Conservation (phyloP, 371 early-diverging fungal species). For the Umbelopsis sp. region DNA sequence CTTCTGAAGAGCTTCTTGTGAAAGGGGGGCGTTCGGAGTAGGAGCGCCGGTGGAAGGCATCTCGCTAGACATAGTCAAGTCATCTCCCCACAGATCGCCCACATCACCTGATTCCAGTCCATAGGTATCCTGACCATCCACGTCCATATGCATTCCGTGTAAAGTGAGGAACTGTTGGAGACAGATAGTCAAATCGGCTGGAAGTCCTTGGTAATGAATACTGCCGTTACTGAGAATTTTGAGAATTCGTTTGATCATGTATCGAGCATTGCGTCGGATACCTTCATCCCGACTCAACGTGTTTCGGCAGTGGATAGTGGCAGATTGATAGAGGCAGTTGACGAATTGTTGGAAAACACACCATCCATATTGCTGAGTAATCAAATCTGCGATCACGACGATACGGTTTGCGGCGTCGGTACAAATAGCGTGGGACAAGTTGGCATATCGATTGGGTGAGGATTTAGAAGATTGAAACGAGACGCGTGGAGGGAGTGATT, state of each 20-base stretch:
- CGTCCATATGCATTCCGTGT: conserved; percentile 28
- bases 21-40: background rate
- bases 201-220: conserved; percentile 42
- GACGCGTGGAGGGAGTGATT: background rate
- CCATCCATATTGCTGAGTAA: conserved; percentile 43
- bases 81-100: conserved; percentile 8
- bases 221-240: conserved; percentile 33
- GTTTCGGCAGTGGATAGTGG: conserved; percentile 46
- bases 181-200: conserved; percentile 45
- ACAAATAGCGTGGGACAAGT: conserved; percentile 43
- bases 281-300: conserved; percentile 29
- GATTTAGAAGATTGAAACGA: background rate
- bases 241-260: conserved; percentile 49
- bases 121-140: conserved; percentile 14
- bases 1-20: conserved; percentile 3
- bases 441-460: conserved; percentile 23
- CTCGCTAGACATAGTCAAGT: background rate
- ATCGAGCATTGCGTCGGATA: conserved; percentile 28
- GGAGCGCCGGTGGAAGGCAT: background rate
- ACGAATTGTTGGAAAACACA: conserved; percentile 52
- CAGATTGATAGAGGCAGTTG: conserved; percentile 46
- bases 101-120: conserved; percentile 10
- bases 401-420: conserved; percentile 51
- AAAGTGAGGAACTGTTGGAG: conserved; percentile 41
- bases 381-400: conserved; percentile 37